Percentiles rank a stretch among this genome's conserved stretches.
Conservation (phyloP, 2,329 filamentous ascomycete species). For the Paradendryphiella salina region DNA sequence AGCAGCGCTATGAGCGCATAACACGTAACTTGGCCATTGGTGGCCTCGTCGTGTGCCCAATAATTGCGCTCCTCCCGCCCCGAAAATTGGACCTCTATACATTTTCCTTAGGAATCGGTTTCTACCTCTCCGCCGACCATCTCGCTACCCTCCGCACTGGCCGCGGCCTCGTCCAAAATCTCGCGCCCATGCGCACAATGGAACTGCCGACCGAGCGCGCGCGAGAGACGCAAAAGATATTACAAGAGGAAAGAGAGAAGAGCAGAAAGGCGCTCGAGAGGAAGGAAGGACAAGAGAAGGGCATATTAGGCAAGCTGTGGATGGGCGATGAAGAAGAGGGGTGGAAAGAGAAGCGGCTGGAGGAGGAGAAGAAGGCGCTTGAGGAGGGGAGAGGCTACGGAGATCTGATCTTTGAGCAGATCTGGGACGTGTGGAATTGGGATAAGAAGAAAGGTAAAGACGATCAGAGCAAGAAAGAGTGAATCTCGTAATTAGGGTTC, state of each 20-base stretch:
- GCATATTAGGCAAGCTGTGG: slow-evolving; percentile 43
- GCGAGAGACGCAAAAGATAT: slow-evolving; percentile 34
- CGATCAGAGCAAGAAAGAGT: slow-evolving; percentile 29
- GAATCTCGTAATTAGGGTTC: neutral
- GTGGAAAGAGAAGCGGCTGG: slow-evolving; percentile 52
- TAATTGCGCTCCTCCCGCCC: slow-evolving; percentile 60
- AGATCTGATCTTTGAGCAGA: slow-evolving; percentile 51
- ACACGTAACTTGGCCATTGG: slow-evolving; percentile 54
- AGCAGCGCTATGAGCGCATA: slow-evolving; percentile 35
- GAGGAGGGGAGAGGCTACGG: slow-evolving; percentile 49
- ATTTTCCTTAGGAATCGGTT: slow-evolving; percentile 55
- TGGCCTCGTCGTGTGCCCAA: slow-evolving; percentile 57
- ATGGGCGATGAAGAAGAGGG: slow-evolving; percentile 49
- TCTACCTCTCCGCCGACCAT: slow-evolving; percentile 56
- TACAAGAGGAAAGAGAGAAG: slow-evolving; percentile 48
- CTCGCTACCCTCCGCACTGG: slow-evolving; percentile 50
- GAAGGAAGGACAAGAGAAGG: slow-evolving; percentile 25
- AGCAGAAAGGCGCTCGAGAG: slow-evolving; percentile 35
- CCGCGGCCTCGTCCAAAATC: slow-evolving; percentile 42
- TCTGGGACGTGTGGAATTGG: slow-evolving; percentile 55
- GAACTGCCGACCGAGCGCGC: slow-evolving; percentile 47
- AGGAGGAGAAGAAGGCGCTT: slow-evolving; percentile 50
- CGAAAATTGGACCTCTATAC: slow-evolving; percentile 66
- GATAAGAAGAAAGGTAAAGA: slow-evolving; percentile 42
- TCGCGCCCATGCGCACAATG: slow-evolving; percentile 21